Evolutionary conservation across 768 basidiomycete genomes (phyloP).

Genomic region (Dioszegia hungarica): DNA sequence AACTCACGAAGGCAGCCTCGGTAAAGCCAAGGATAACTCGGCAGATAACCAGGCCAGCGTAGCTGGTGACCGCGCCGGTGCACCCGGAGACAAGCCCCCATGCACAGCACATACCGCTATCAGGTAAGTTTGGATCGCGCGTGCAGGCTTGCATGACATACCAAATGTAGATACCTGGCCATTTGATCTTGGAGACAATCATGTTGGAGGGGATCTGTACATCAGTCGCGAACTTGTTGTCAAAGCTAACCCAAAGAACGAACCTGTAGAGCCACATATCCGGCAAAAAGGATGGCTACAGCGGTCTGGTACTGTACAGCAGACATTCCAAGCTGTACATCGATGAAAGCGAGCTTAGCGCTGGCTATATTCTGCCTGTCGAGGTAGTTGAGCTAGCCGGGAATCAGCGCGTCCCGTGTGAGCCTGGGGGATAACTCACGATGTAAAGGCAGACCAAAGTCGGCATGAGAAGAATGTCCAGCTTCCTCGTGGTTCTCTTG

Average conservation of each 20-base stretch:
- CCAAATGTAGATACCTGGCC: conserved; percentile 41
- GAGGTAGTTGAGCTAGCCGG: conserved; percentile 8
- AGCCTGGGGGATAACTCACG: conserved; percentile 9
- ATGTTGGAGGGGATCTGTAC: conserved; percentile 42
- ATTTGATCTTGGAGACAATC: conserved; percentile 34
- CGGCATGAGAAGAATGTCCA: conserved; percentile 42
- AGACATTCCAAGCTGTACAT: conserved; percentile 22
- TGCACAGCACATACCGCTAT: conserved; percentile 21
- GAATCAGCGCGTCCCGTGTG: neutral
- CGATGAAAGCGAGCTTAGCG: conserved; percentile 28
- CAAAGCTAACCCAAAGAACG: too few species aligned
- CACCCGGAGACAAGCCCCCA: conserved; percentile 39
- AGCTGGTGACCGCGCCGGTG: conserved; percentile 38
- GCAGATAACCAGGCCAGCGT: conserved; percentile 31
- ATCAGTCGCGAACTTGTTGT: too few species aligned
- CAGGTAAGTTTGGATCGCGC: too few species aligned
- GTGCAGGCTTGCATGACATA: too few species aligned
- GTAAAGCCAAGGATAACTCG: conserved; percentile 26
- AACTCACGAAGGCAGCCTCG: conserved; percentile 2
- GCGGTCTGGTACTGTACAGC: conserved; percentile 20
- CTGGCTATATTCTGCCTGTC: conserved; percentile 37
- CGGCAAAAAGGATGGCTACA: conserved; percentile 43
- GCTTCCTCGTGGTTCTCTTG: conserved; percentile 28
- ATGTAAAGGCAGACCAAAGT: conserved; percentile 29
- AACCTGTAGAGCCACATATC: conserved; percentile 42